Conservation (phyloP, 1,139 yeast genomes). For the Debaryomyces subglobosus region DNA sequence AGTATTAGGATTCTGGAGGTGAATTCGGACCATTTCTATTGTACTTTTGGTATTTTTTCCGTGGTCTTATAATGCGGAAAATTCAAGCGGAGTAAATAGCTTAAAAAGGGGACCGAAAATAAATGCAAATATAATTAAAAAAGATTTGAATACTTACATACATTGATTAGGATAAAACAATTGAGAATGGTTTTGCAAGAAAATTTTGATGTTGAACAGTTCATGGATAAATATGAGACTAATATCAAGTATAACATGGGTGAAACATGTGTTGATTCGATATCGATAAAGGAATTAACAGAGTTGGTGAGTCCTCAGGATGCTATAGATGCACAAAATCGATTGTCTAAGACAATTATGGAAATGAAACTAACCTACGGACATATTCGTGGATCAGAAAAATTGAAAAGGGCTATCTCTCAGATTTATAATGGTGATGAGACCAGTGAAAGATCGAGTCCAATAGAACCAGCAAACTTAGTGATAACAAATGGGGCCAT, state of each 20-base stretch:
- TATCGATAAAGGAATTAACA: constrained; percentile 43
- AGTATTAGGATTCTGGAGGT: too few species aligned
- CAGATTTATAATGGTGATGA: constrained; percentile 34
- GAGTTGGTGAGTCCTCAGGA: constrained; percentile 25
- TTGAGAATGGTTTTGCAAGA: constrained; percentile 41
- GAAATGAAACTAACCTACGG: constrained; percentile 48
- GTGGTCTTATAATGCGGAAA: too few species aligned
- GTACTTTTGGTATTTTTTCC: too few species aligned
- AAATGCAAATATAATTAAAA: too few species aligned
- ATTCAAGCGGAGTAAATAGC: too few species aligned
- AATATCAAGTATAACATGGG: constrained; percentile 47
- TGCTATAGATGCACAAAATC: constrained; percentile 8
- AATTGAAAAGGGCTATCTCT: constrained; percentile 39
- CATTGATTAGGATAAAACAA: background rate
- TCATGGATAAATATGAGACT: constrained; percentile 56
- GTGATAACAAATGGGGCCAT: constrained; percentile 61
- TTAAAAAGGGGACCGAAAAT: too few species aligned
- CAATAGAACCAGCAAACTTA: constrained; percentile 34
- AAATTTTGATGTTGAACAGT: constrained; percentile 57
- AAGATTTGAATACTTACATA: too few species aligned
- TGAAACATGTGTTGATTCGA: constrained; percentile 56
- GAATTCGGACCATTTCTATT: too few species aligned
- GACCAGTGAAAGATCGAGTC: constrained; percentile 13
- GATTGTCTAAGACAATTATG: background rate
- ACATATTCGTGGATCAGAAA: constrained; percentile 49